Evolutionary conservation across 1,139 yeast species (phyloP).

Genomic region (Debaryomyces sp.): DNA sequence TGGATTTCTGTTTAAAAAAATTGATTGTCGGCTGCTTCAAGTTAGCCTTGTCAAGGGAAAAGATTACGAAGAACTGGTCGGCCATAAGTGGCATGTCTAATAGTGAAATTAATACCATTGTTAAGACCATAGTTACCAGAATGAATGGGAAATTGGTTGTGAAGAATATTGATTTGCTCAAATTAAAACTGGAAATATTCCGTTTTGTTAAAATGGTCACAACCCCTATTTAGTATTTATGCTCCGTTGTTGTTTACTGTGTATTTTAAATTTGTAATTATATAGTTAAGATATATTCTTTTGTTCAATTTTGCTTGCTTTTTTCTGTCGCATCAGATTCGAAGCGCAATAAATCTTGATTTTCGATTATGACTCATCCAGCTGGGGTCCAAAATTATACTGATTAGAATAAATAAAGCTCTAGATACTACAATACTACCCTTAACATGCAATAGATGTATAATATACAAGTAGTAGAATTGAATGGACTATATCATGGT

Average conservation of each 20-base stretch:
- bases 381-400: conserved; percentile 1
- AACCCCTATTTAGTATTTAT: conserved; percentile 23
- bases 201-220: conserved; percentile 50
- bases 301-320: background rate
- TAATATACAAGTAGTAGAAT: background rate
- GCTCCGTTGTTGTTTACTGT: background rate
- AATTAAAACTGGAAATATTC: conserved; percentile 44
- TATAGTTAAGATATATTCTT: background rate
- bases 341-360: background rate
- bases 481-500: background rate
- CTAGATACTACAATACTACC: background rate
- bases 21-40: conserved; percentile 50
- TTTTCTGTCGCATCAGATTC: background rate
- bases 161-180: conserved; percentile 40
- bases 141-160: conserved; percentile 48
- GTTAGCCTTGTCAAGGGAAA: conserved; percentile 40
- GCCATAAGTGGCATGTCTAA: conserved; percentile 41
- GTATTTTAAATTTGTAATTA: conserved; percentile 5
- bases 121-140: conserved; percentile 40
- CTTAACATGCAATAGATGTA: background rate
- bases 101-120: conserved; percentile 40
- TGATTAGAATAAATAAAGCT: background rate
- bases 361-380: conserved; percentile 4
- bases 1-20: conserved; percentile 49
- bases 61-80: conserved; percentile 34